Base-by-base conservation (phyloP, 1,284 basidiomycete species). In the Fereydounia khargensis region DNA sequence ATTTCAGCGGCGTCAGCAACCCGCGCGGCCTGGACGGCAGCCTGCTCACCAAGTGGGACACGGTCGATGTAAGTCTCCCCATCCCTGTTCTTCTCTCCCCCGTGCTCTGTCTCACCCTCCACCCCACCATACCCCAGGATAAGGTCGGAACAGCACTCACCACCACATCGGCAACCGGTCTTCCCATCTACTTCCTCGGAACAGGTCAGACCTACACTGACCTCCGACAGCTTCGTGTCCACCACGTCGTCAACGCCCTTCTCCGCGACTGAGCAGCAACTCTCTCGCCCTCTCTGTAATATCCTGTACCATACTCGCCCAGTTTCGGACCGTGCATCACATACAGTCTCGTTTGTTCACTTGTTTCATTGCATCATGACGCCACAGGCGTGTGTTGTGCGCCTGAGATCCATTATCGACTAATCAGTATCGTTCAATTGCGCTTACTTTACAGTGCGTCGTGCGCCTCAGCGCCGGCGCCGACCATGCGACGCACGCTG, bases 201-300 rank as follows among this genome's bases (percentile, higher is more conserved):
- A 68, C 67, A 1, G 73, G 73, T 17, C 73, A 76, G 47, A 76
- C 73, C 3, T 74, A 76, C 35, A 74, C 72, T 19, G 73, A 75
- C 32, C 56, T 75, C 35, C 59, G 70, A 17, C 68, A 70, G 42
- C 50, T 75, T 34, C 61, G 71, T 25, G 73, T 75, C 18, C 53
- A 62, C 33, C 72, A 73, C 38, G 70, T 75, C 16, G 72, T 75
- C 35, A 65, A 74, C 34, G 73, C 73, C 3, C 43, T 75, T 33
- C 59, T 75, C 58, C 59, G 73, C 16, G 68, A 68, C 19, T 75
- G n/a, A n/a, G n/a, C n/a, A n/a, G n/a, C n/a, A n/a, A n/a, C n/a
- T n/a, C n/a, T n/a, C n/a, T n/a, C n/a, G n/a, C n/a, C n/a, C n/a
- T n/a, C n/a, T n/a, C n/a, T n/a, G n/a, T n/a, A n/a, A n/a, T n/a